These are phyloP conservation scores for Somion occarium DNA, from an alignment of 1,284 basidiomycete species.

Conservation along the genomic window DNA sequence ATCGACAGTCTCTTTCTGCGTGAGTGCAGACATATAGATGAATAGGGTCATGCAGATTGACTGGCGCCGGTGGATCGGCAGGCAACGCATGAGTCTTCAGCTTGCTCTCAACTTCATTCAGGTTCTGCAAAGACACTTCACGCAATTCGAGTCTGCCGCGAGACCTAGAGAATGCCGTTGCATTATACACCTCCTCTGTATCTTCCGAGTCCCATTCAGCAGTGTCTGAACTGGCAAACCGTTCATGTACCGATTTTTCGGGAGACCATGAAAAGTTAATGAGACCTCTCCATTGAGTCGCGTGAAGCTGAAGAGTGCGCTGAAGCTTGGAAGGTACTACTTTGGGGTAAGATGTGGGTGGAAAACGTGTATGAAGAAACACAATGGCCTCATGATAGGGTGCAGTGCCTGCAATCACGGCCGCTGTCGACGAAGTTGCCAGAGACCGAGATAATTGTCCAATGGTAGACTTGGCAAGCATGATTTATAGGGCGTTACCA, in stretches of 20 bases:
- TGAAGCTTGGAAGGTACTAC: slow-evolving; percentile 47
- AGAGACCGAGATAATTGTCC: no score
- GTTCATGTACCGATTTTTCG: slow-evolving; percentile 14
- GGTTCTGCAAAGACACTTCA: slow-evolving; percentile 39
- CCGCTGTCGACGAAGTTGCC: neutral
- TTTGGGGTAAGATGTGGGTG: slow-evolving; percentile 46
- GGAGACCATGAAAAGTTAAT: slow-evolving; percentile 58
- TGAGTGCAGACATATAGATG: slow-evolving; percentile 51
- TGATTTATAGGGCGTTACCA: no score
- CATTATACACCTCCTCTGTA: slow-evolving; percentile 26
- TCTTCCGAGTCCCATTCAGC: slow-evolving; percentile 12
- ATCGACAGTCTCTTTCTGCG: slow-evolving; percentile 36
- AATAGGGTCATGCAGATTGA: slow-evolving; percentile 21
- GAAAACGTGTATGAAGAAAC: slow-evolving; percentile 46
- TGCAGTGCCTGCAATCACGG: slow-evolving; percentile 36
- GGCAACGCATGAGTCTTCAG: slow-evolving; percentile 31
- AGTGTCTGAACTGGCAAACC: neutral
- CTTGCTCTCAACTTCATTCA: slow-evolving; percentile 38
- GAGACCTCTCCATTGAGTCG: slow-evolving; percentile 42
- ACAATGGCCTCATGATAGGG: slow-evolving; percentile 51
- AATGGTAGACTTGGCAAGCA: no score
- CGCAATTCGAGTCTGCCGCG: slow-evolving; percentile 46
- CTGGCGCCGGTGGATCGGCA: neutral
- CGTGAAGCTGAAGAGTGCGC: slow-evolving; percentile 42
- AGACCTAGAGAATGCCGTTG: slow-evolving; percentile 45